A percentile compares a stretch with the other conserved stretches of the same genome.
phyloP scores from a whole-genome alignment of 352 stramenopile genomes.

The Phytophthora kernoviae region DNA sequence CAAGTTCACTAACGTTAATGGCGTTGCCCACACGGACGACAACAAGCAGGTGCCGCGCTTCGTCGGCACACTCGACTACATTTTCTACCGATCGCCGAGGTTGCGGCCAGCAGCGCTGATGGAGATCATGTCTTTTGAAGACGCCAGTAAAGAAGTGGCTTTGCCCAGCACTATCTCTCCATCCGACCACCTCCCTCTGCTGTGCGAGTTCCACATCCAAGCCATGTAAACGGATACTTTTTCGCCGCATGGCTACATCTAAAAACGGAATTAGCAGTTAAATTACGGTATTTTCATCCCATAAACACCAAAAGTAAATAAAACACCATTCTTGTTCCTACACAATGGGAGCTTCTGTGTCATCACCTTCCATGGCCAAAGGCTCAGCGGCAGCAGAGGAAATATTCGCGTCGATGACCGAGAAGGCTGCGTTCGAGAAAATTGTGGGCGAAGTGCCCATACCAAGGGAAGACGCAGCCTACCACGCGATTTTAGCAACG shows the following conservation, averaged over 20 bases:
- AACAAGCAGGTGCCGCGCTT: conserved; percentile 58
- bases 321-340: conserved; percentile 18
- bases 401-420: conserved; percentile 53
- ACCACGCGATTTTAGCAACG: conserved; percentile 48
- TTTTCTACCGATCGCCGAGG: conserved; percentile 72
- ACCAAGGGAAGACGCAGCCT: conserved; percentile 57
- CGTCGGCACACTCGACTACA: conserved; percentile 82
- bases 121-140: conserved; percentile 69
- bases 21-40: conserved; percentile 31
- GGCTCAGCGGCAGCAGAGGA: conserved; percentile 20
- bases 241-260: conserved; percentile 19
- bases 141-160: conserved; percentile 63
- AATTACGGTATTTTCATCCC: too few relatives aligned
- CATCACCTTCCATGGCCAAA: conserved; percentile 25
- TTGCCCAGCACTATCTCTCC: conserved; percentile 71
- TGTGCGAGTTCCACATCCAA: conserved; percentile 65
- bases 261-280: not conserved
- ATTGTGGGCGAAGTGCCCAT: conserved; percentile 61
- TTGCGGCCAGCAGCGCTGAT: conserved; percentile 63
- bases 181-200: conserved; percentile 76
- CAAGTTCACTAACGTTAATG: conserved; percentile 82
- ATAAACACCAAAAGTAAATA: too few relatives aligned
- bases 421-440: conserved; percentile 74
- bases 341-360: conserved; percentile 55
- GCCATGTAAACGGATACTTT: not conserved